Evolutionary conservation across 306 rosid genomes (phyloP), one percentile per base, ranked within the genome.

Genomic region (Castanopsis chinensis): DNA sequence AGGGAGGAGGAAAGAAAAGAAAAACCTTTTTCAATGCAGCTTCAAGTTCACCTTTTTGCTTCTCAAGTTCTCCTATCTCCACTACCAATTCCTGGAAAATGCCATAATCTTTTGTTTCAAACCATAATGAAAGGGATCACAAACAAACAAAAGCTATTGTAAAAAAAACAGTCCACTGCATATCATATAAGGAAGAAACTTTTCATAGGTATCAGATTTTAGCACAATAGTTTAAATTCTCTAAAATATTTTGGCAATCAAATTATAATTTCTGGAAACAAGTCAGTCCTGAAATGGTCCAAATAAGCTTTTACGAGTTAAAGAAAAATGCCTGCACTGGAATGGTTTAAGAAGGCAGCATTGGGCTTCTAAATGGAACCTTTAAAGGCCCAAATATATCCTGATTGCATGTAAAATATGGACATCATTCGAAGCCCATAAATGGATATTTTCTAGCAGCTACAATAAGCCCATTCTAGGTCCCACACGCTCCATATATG

Each of bases 51-150:
- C 87, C 86, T 76, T 83, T 94, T 83, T 88, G 92, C 83, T 76
- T 89, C 85, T 89, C 92, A 59, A 89, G 93, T 76, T 91, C 88
- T 85, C 73, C 88, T 76, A 94, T 91, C 84, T 92, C 98, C 51
- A 15, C 82, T 6, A 59, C 78, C 84, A 94, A 65, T 32, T 94
- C 97, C 98, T 94, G 94, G 59, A 87, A 79, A 77, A 89, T 79
- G 76, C 72, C 52, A 76, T 80, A 53, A 77, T 11, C n/a, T 68
- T 65, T 71, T 69, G 12, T 53, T 74, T 71, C 73, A 54, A 27
- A 60, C 45, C 33, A 35, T 76, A 55, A 69, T 58, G 57, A 71
- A 69, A 41, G 63, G 76, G 71, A 73, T 73, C 69, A 71, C 70
- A 69, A 79, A 79, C 15, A 27, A 76, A 52, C 30, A 41, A 75